Percentiles rank a stretch among this genome's conserved stretches.
These are phyloP conservation scores for Pseudogymnoascus pannorum DNA, from an alignment of 2,329 filamentous ascomycete genomes.

Conservation along the genomic window DNA sequence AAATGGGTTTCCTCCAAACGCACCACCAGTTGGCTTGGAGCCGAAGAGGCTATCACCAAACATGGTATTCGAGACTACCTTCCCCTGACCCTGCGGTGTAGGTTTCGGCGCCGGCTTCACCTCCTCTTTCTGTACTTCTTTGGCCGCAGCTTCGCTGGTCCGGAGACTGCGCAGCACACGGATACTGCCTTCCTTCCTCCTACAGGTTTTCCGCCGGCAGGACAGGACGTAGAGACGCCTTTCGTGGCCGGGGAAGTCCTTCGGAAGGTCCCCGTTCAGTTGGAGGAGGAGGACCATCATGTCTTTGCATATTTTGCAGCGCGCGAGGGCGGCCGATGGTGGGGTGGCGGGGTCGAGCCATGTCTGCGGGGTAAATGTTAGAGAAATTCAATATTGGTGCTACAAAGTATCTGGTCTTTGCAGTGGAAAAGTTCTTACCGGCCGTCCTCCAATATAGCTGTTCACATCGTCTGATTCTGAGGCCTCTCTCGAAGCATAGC, in stretches of 20 bases:
- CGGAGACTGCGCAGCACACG: slow-evolving; percentile 65
- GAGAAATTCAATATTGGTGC: neutral
- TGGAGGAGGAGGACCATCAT: slow-evolving; percentile 81
- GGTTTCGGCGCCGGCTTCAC: slow-evolving; percentile 29
- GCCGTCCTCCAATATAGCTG: slow-evolving; percentile 79
- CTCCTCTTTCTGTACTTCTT: slow-evolving; percentile 13
- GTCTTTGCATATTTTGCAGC: slow-evolving; percentile 80
- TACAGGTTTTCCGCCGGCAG: slow-evolving; percentile 71
- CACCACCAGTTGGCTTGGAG: slow-evolving; percentile 37
- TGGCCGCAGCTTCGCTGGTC: slow-evolving; percentile 26
- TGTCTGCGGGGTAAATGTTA: slow-evolving; percentile 44
- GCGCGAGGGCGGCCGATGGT: slow-evolving; percentile 69
- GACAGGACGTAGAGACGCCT: slow-evolving; percentile 80
- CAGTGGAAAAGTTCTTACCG: slow-evolving; percentile 50
- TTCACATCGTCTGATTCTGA: slow-evolving; percentile 64
- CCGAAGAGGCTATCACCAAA: slow-evolving; percentile 67
- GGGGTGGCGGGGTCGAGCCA: slow-evolving; percentile 71
- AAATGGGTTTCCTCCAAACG: slow-evolving; percentile 47
- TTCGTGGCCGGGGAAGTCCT: slow-evolving; percentile 79
- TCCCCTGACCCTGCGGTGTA: slow-evolving; percentile 30
- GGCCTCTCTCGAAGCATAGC: slow-evolving; percentile 72
- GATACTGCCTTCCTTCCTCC: slow-evolving; percentile 75
- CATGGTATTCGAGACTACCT: slow-evolving; percentile 57
- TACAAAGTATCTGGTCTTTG: neutral
- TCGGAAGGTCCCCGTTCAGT: slow-evolving; percentile 82